Percentiles rank a stretch among this genome's conserved stretches.
Evolutionary conservation across 1,284 basidiomycete species (phyloP).

Genomic region (Sanghuangporus baumii): DNA sequence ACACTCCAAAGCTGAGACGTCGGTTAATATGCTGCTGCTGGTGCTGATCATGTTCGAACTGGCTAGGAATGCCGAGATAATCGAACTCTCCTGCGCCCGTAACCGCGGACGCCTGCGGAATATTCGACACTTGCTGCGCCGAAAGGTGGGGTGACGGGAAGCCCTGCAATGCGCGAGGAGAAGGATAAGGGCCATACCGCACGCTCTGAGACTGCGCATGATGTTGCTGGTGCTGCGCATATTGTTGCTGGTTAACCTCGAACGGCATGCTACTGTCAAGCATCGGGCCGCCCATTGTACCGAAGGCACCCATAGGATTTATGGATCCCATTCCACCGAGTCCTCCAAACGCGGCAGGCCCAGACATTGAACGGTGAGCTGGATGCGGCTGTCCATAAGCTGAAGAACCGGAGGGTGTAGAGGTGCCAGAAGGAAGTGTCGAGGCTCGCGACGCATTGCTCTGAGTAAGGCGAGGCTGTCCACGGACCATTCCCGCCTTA

Average conservation of each 20-base stretch:
- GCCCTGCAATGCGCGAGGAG: not conserved
- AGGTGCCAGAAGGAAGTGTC: slow-evolving; percentile 18
- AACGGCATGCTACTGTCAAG: not conserved
- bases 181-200: slow-evolving; percentile 15
- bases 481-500: slow-evolving; percentile 69
- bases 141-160: not conserved
- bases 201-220: slow-evolving; percentile 2
- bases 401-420: slow-evolving; percentile 10
- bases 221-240: not conserved
- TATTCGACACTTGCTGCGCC: slow-evolving; percentile 8
- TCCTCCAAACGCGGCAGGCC: slow-evolving; percentile 9
- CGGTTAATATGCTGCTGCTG: not conserved
- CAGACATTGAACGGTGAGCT: slow-evolving; percentile 11
- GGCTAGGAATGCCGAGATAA: not conserved
- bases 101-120: slow-evolving; percentile 14
- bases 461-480: slow-evolving; percentile 58
- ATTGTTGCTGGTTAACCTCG: not conserved
- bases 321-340: slow-evolving; percentile 9
- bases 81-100: slow-evolving; percentile 9
- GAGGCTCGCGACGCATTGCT: slow-evolving; percentile 25
- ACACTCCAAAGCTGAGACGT: not conserved
- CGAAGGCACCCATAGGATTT: not conserved
- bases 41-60: not conserved
- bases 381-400: slow-evolving; percentile 9
- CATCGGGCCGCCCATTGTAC: slow-evolving; percentile 1